Evolutionary conservation across 2,329 filamentous ascomycete species (phyloP).

Genomic region (Aspergillus thermomutatus): DNA sequence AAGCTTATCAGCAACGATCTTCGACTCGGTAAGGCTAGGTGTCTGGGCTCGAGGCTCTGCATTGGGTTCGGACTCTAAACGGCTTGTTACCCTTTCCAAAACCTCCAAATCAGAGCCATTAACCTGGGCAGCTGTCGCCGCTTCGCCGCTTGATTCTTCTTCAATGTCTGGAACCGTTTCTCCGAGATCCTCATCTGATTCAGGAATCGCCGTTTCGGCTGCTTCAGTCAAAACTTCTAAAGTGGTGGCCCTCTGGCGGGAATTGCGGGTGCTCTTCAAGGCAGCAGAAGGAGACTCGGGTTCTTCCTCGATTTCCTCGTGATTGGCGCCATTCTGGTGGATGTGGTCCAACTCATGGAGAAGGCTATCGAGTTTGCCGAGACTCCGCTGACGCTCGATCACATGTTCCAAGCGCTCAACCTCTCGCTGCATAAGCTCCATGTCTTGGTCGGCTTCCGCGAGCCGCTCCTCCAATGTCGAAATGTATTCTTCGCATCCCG

Average conservation of each 20-base stretch:
- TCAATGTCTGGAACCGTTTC: conserved; percentile 32
- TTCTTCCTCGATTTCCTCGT: conserved; percentile 17
- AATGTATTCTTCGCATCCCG: conserved; percentile 91
- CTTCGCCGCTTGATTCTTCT: conserved; percentile 18
- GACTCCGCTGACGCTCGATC: conserved; percentile 87
- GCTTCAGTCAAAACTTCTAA: conserved; percentile 44
- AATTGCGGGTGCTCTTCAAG: conserved; percentile 17
- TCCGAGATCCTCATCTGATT: conserved; percentile 40
- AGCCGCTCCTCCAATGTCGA: conserved; percentile 93
- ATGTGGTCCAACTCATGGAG: conserved; percentile 81
- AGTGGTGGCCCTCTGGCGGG: conserved; percentile 34
- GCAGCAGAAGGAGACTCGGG: conserved; percentile 10
- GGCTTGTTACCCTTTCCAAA: conserved; percentile 34
- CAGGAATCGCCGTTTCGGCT: conserved; percentile 44
- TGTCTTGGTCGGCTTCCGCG: conserved; percentile 92
- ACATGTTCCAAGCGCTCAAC: conserved; percentile 93
- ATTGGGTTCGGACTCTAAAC: conserved; percentile 20
- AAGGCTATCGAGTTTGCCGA: conserved; percentile 90
- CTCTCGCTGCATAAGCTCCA: conserved; percentile 94
- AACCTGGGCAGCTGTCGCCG: conserved; percentile 15
- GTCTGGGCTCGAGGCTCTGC: conserved; percentile 41
- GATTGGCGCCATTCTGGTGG: conserved; percentile 53
- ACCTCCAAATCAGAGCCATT: conserved; percentile 34
- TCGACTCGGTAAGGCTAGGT: conserved; percentile 73
- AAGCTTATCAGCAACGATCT: conserved; percentile 87